A percentile compares a stretch with the other conserved stretches of the same genome.
Conservation (phyloP, 2,329 filamentous ascomycete genomes). For the Rhinocladiella similis region DNA sequence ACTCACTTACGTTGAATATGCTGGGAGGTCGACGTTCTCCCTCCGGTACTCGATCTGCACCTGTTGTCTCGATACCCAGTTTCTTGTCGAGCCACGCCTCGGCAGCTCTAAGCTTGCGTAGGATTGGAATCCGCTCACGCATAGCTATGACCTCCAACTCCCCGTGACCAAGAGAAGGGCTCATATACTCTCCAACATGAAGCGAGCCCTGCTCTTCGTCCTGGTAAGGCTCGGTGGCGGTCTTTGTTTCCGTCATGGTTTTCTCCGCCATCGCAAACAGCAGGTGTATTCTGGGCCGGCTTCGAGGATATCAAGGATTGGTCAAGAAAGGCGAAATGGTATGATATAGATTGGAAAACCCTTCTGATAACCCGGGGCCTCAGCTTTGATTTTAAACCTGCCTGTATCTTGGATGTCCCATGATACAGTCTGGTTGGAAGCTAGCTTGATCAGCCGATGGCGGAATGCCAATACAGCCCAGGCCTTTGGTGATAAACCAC, state of each 20-base stretch:
- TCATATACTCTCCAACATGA: background rate
- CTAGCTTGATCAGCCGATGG: no score
- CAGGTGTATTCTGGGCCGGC: background rate
- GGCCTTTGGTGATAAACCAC: no score
- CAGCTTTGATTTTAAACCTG: no score
- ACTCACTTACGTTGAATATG: constrained; percentile 1
- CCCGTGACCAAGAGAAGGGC: background rate
- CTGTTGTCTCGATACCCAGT: constrained; percentile 1
- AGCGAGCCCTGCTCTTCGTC: background rate
- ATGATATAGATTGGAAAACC: no score
- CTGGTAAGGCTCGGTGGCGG: background rate
- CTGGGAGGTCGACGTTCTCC: constrained; percentile 1
- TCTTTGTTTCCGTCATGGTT: background rate
- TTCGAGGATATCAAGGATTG: background rate
- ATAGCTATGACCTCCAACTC: constrained; percentile 1
- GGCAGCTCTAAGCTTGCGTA: background rate
- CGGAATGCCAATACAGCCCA: no score
- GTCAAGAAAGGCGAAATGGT: background rate
- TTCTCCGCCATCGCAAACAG: background rate
- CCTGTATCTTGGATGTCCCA: no score
- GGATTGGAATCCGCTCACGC: background rate
- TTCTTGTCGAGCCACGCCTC: constrained; percentile 2
- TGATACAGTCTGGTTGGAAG: no score
- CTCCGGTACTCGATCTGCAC: constrained; percentile 3
- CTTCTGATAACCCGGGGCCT: no score